Conservation (phyloP, 2,329 filamentous ascomycete genomes). For the Triangularia verruculosa region DNA sequence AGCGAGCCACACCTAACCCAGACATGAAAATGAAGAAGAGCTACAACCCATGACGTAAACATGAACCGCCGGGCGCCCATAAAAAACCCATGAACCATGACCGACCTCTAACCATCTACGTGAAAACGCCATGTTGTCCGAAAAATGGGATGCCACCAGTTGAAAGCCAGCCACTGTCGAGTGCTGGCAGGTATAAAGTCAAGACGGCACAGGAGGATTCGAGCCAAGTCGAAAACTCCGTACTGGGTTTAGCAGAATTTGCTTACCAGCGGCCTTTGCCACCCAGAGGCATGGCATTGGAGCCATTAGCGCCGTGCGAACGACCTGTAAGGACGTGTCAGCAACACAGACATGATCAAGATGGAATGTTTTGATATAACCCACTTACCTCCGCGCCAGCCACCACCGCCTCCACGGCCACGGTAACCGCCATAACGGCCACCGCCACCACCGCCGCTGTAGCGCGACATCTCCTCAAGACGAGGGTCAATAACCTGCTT, state of each 20-base stretch:
- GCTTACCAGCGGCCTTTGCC: conserved; percentile 51
- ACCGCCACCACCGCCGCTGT: conserved; percentile 77
- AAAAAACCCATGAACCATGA: conserved; percentile 15
- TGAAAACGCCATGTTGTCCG: conserved; percentile 22
- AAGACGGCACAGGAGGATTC: not conserved
- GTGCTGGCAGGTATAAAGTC: not conserved
- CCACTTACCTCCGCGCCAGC: conserved; percentile 48
- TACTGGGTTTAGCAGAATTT: not conserved
- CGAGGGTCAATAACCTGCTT: conserved; percentile 98
- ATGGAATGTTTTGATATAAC: conserved; percentile 37
- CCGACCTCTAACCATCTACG: conserved; percentile 26
- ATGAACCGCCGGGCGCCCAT: conserved; percentile 5
- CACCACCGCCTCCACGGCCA: conserved; percentile 48
- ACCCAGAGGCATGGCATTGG: conserved; percentile 48
- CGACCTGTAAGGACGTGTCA: conserved; percentile 11
- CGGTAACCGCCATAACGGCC: conserved; percentile 71
- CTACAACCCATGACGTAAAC: conserved; percentile 1
- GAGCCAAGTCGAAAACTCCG: not conserved
- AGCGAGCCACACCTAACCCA: not conserved
- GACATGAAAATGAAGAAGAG: not conserved
- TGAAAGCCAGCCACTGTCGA: conserved; percentile 1
- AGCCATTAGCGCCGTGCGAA: conserved; percentile 27
- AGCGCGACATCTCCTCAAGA: conserved; percentile 93
- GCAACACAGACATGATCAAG: conserved; percentile 3
- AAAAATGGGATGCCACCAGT: conserved; percentile 11